Evolutionary conservation across 345 rosid genomes (phyloP), one percentile per base, ranked within the genome.

Genomic region (Dipteronia dyeriana): DNA sequence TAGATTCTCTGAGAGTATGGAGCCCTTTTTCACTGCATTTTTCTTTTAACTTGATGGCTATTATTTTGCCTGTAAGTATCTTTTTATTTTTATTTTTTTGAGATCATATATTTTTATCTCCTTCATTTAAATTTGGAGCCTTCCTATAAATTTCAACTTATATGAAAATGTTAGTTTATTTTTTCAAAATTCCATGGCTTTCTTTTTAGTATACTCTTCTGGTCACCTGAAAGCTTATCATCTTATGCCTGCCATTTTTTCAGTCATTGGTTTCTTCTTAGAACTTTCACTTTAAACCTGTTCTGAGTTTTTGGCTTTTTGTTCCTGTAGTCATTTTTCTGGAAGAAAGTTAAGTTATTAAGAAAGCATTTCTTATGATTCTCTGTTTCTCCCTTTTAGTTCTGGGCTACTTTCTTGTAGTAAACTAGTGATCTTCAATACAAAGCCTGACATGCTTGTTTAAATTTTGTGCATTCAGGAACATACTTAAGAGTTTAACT

Each of bases 401-500:
- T 39, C 20, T 41, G 17, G 41, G 71, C 61, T 43, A 59, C 29
- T 59, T 39, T 31, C 19, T 29, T 78, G 23, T 75, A 22, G 26
- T 41, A 26, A 68, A 59, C 12, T 67, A 51, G 22, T 54, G 5
- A 39, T 74, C 70, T 53, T 63, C 26, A 54, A 71, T 60, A 56
- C 17, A 68, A 56, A 73, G 17, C 57, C n/a, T 78, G 39, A 64
- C 47, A 65, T 66, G 68, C 60, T 45, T 71, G 69, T 38, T 79
- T 26, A 45, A 57, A 59, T 65, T 66, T 76, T 79, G 43, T 51
- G 23, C 60, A 56, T 85, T 80, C 91, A 93, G 95, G 89, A 93
- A 87, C 76, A 93, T 95, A 85, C 92, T 95, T 20, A 81, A 86
- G 79, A 93, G 92, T 83, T 82, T 95, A 85, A 91, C 97, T 53